These are phyloP conservation scores for Corymbia citriodora DNA, from an alignment of 441 rosid genomes.

Conservation along the genomic window DNA sequence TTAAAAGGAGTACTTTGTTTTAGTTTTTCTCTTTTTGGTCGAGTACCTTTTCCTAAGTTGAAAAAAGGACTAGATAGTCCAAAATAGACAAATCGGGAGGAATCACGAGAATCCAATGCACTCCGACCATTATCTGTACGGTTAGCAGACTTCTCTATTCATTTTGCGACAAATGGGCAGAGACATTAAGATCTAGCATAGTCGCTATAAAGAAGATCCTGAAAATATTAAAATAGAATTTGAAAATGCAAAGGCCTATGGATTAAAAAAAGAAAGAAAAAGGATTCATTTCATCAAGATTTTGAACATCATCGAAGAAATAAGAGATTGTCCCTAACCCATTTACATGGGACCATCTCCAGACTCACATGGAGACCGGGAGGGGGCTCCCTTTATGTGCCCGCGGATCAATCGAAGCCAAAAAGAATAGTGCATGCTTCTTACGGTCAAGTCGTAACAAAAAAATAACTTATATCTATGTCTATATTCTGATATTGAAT, in stretches of 20 bases:
- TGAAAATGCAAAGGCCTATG: background rate
- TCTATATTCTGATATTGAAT: no score
- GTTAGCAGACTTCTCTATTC: background rate
- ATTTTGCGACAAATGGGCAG: background rate
- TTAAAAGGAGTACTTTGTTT: background rate
- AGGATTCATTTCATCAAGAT: background rate
- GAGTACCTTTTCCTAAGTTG: no score
- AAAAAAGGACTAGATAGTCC: background rate
- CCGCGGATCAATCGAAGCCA: accelerated
- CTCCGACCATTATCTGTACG: background rate
- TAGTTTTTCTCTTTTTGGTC: background rate
- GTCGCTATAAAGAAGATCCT: background rate
- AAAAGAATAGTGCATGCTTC: background rate
- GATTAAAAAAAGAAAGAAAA: no score
- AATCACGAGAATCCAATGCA: background rate
- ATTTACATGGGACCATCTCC: background rate
- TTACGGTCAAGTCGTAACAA: accelerated
- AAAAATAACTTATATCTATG: no score
- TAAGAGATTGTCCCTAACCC: background rate
- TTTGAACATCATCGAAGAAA: background rate
- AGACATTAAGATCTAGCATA: background rate
- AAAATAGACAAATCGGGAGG: background rate
- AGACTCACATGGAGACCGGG: accelerated
- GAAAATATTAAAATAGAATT: no score
- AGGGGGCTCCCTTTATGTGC: background rate